phyloP scores from a whole-genome alignment of 2,329 filamentous ascomycete species.

The Gaeumannomyces sp. region DNA sequence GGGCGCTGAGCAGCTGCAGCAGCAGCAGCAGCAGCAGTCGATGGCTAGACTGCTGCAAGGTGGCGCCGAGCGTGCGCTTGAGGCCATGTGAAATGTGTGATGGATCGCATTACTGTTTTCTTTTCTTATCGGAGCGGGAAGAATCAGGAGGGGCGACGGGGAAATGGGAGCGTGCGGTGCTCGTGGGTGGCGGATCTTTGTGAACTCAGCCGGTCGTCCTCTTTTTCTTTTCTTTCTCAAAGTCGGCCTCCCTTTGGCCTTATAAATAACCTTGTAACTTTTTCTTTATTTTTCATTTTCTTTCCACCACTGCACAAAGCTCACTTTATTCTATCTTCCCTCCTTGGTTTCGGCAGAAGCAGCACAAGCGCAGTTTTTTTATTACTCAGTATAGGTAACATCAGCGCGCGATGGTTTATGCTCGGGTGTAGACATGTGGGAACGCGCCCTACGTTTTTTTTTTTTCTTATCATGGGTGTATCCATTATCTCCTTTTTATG shows the following conservation, averaged over 20 bases:
- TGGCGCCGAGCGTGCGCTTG: neutral
- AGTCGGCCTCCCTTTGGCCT: neutral
- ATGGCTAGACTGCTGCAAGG: neutral
- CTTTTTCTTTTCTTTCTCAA: neutral
- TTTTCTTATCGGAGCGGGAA: neutral
- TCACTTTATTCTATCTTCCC: neutral
- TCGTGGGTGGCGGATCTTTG: neutral
- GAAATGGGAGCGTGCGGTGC: neutral
- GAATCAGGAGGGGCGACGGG: neutral
- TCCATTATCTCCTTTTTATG: neutral
- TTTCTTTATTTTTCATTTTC: neutral
- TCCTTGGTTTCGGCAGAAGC: neutral
- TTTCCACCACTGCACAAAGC: neutral
- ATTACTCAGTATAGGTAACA: neutral
- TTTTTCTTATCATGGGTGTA: neutral
- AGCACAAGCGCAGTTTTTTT: neutral
- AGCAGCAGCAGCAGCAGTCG: slow-evolving; percentile 2
- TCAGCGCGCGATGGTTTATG: neutral
- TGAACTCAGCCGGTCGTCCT: neutral
- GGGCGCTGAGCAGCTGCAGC: neutral
- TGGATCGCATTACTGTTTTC: neutral
- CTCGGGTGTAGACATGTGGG: neutral
- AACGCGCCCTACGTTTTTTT: neutral
- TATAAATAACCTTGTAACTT: slow-evolving; percentile 1
- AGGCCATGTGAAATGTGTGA: slow-evolving; percentile 23